These are phyloP conservation scores for Beauveria australis DNA, from an alignment of 2,329 filamentous ascomycete genomes.

Conservation along the genomic window DNA sequence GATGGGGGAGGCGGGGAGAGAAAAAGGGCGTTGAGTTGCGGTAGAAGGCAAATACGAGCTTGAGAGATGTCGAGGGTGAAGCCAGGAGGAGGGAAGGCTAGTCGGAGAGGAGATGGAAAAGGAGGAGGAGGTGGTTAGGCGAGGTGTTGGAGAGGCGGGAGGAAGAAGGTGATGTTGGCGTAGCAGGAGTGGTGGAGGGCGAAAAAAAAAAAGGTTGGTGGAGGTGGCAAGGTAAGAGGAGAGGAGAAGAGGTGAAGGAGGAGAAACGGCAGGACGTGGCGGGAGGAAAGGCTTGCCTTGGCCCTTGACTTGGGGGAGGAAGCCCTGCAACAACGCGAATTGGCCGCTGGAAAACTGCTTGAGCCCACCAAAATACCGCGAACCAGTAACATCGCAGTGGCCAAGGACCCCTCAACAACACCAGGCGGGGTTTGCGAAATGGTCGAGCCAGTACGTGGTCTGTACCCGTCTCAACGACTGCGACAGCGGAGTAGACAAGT, in stretches of 20 bases:
- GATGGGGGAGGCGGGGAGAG: slow-evolving; percentile 15
- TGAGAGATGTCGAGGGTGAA: slow-evolving; percentile 7
- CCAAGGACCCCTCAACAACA: background rate
- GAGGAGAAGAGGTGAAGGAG: slow-evolving; percentile 14
- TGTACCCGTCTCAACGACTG: background rate
- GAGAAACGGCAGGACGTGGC: slow-evolving; percentile 24
- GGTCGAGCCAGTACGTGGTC: background rate
- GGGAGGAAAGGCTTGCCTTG: background rate
- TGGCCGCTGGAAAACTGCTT: background rate
- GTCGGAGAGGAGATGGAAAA: slow-evolving; percentile 12
- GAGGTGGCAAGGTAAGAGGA: slow-evolving; percentile 17
- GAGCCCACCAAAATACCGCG: background rate
- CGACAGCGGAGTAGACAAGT: background rate
- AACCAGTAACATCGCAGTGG: background rate
- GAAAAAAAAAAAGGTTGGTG: slow-evolving; percentile 18
- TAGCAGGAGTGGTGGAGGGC: slow-evolving; percentile 18
- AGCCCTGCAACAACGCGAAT: background rate
- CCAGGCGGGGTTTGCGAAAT: background rate
- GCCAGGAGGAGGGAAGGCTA: slow-evolving; percentile 17
- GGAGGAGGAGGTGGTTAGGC: slow-evolving; percentile 16
- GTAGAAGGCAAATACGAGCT: slow-evolving; percentile 12
- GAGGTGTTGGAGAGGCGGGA: slow-evolving; percentile 17
- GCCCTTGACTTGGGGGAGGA: background rate
- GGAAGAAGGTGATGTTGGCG: slow-evolving; percentile 16
- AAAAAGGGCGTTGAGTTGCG: slow-evolving; percentile 13